phyloP scores from a whole-genome alignment of 1,139 yeast species.

The Entelexis paramagnoliae region DNA sequence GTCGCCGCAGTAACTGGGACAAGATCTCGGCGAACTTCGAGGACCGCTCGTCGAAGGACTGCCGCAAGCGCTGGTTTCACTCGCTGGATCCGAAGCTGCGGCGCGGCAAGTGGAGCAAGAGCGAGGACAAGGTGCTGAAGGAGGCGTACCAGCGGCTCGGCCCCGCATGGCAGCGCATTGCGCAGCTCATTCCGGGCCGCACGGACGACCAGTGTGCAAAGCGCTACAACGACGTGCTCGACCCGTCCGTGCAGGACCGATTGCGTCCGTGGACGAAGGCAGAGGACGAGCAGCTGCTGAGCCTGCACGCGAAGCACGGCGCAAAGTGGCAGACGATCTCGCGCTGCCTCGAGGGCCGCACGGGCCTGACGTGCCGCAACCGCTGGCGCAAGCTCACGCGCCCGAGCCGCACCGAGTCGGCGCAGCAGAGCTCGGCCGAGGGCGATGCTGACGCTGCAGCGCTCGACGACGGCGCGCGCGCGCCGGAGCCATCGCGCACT shows the following conservation, averaged over 20 bases:
- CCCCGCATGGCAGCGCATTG: conserved; percentile 77
- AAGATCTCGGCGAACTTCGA: conserved; percentile 53
- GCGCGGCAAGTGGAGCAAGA: conserved; percentile 83
- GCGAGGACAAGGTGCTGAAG: conserved; percentile 60
- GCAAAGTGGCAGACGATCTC: conserved; percentile 87
- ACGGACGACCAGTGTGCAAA: conserved; percentile 95
- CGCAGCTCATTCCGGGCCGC: conserved; percentile 65
- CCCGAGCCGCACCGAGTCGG: conserved; percentile 8
- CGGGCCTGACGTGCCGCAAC: conserved; percentile 82
- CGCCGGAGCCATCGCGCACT: not conserved
- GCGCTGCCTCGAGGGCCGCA: conserved; percentile 60
- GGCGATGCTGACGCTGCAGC: not conserved
- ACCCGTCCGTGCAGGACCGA: conserved; percentile 69
- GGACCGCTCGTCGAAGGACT: conserved; percentile 78
- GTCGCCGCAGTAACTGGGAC: conserved; percentile 64
- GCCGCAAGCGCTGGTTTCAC: conserved; percentile 82
- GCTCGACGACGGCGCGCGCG: not conserved
- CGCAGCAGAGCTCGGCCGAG: not conserved
- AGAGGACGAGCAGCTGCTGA: conserved; percentile 62
- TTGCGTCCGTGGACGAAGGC: conserved; percentile 69
- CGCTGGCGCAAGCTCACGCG: conserved; percentile 67
- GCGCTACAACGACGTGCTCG: conserved; percentile 77
- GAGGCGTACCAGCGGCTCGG: conserved; percentile 61
- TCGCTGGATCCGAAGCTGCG: conserved; percentile 72
- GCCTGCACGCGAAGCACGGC: conserved; percentile 61